Evolutionary conservation across 306 rosid genomes (phyloP).

Genomic region (Dalbergia oliveri): DNA sequence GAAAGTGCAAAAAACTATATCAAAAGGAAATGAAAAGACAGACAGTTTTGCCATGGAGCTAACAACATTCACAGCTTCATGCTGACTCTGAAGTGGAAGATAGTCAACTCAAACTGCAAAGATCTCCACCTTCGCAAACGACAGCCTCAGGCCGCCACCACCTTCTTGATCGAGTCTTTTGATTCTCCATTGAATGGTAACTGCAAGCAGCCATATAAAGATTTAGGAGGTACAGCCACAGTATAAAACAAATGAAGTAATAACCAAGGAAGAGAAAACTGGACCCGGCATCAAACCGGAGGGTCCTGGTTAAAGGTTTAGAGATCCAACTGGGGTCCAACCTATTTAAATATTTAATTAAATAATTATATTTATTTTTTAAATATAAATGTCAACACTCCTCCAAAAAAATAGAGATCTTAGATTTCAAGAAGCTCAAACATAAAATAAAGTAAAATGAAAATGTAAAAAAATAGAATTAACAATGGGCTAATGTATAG

Average conservation of each 20-base stretch:
- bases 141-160: constrained; percentile 44
- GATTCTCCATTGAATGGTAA: constrained; percentile 42
- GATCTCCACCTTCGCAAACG: constrained; percentile 28
- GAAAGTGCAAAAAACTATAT: neutral
- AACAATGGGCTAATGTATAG: no score
- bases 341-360: no score
- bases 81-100: constrained; percentile 47
- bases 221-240: constrained; percentile 13
- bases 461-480: no score
- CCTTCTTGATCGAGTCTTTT: constrained; percentile 18
- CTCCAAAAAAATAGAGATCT: no score
- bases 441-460: no score
- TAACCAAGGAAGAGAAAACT: no score
- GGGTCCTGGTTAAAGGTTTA: no score
- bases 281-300: no score
- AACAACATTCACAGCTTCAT: constrained; percentile 54
- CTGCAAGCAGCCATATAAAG: constrained; percentile 55
- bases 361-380: no score
- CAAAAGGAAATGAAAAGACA: neutral
- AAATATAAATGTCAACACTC: no score
- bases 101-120: constrained; percentile 26
- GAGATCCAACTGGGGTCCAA: no score
- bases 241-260: neutral
- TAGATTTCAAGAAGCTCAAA: no score
- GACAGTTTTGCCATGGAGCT: constrained; percentile 23